Base-by-base conservation (phyloP, 148 eudicot species). In the Persicaria tinctoria region DNA sequence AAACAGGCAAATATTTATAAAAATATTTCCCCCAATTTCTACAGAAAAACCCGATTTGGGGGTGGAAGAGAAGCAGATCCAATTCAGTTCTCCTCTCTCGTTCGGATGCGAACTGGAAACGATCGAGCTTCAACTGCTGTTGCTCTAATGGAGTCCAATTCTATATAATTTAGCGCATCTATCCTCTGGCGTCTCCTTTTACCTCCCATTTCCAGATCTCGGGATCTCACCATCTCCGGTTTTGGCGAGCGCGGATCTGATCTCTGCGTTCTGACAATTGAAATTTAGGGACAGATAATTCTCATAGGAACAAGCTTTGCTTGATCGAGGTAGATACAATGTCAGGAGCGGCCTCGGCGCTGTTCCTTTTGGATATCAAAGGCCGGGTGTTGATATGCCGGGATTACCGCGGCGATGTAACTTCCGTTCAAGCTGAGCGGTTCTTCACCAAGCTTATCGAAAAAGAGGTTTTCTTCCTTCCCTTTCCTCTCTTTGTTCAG, bases 311-410 rank as follows among this genome's bases (percentile, higher is more conserved):
- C 66, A 8, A 20, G 12, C 23, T 60, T 23, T 32, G 68, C 46
- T 32, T 63, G 68, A 63, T 63, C 32, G 51, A 55, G 13, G 18
- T 32, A 46, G 50, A 59, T 51, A 16, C 41, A 75, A 95, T 95
- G 99, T 86, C 96, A 46, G 99, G 97, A 69, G 99, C 99, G 76
- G 96, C 96, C 62, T 92, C 99, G 55, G 99, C 94, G 80, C 84
- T 95, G 85, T 92, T 86, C 87, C 83, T 95, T 73, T 83, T 95
- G 45, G 99, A 95, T 80, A 89, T 95, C 49, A 95, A 95, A 72
- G 99, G 99, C 59, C 88, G 96, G 44, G 91, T 92, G 6, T 84
- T 95, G 66, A 87, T 95, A 9, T 95, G 97, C 92, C 92, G 97
- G 16, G 99, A 95, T 73, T 95, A 85, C 75, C 96, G 99, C 7